Percentiles rank a stretch among this genome's conserved stretches.
These are phyloP conservation scores for Colletotrichum lini DNA, from an alignment of 2,329 filamentous ascomycete genomes.

Conservation along the genomic window DNA sequence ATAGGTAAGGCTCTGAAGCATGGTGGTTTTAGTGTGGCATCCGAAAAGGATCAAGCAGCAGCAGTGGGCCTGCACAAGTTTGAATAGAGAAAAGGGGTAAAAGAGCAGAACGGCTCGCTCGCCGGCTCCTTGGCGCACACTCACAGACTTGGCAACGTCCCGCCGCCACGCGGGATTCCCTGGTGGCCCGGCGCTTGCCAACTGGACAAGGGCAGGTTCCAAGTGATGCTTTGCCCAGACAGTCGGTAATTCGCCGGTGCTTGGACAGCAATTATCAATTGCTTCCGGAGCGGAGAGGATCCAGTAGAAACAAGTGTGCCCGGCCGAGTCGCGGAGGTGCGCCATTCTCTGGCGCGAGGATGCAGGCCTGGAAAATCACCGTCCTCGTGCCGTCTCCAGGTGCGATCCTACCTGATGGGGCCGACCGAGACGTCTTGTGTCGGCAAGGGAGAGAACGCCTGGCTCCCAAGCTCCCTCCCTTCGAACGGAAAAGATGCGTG, in stretches of 20 bases:
- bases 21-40: not conserved
- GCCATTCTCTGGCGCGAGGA: not conserved
- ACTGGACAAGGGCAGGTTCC: too few species aligned
- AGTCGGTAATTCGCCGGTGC: not conserved
- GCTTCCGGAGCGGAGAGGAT: not conserved
- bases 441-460: not conserved
- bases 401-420: not conserved
- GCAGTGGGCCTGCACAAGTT: not conserved
- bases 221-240: not conserved
- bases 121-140: not conserved
- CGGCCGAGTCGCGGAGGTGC: constrained; percentile 13
- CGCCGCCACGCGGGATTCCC: not conserved
- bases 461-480: not conserved
- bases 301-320: constrained; percentile 6
- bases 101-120: not conserved
- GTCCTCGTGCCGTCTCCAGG: not conserved
- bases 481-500: not conserved
- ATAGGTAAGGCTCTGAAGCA: not conserved
- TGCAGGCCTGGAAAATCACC: not conserved
- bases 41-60: not conserved
- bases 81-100: not conserved
- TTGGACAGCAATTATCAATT: not conserved
- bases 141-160: not conserved
- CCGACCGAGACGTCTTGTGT: too few species aligned
- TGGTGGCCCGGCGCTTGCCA: too few species aligned